Evolutionary conservation across 2,329 filamentous ascomycete species (phyloP), one percentile per base, ranked within the genome.

Genomic region (Colletotrichum magnum): DNA sequence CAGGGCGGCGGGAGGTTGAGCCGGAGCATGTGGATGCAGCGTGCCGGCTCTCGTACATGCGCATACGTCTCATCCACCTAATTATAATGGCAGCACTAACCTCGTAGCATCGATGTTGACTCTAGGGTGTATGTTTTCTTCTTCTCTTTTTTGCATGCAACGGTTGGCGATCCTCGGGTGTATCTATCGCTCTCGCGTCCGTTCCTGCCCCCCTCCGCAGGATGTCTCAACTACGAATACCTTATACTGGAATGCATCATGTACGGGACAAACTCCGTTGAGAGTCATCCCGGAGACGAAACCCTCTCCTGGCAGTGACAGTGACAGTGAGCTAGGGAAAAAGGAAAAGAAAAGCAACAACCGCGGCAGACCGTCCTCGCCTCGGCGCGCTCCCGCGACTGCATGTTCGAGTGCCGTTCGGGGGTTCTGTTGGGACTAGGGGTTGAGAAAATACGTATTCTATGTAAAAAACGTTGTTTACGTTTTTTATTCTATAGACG

Each of bases 211-310:
- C 32, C 32, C 7, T 36, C 32, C 32, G 32, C 10, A 36, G 32
- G 32, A 36, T 36, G 32, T 36, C 32, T 36, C 32, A 36, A 36
- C 32, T 10, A 36, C 32, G 32, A 10, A 36, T 51, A 16, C 24
- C 56, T 28, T 56, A 15, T 10, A 6, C 18, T 39, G 66, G 62
- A 66, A 69, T 66, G 50, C 59, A 62, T 53, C 26, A 36, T 39
- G 45, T 36, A 10, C 18, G 52, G 47, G 39, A 32, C 66, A 18
- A 39, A 36, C 26, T 36, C 45, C n/a, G 13, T 51, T 41, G 21
- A 51, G 41, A 66, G 62, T 60, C 66, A 60, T 47, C 51, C 32
- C 43, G 36, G 12, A 56, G 54, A 61, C 56, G 56, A 59, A 69
- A 32, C 18, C 18, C 18, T 18, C 18, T 18, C 18, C 18, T 18